Percentiles rank a stretch among this genome's conserved stretches.
phyloP scores from a whole-genome alignment of 2,329 filamentous ascomycete species.

The Hortaea werneckii region DNA sequence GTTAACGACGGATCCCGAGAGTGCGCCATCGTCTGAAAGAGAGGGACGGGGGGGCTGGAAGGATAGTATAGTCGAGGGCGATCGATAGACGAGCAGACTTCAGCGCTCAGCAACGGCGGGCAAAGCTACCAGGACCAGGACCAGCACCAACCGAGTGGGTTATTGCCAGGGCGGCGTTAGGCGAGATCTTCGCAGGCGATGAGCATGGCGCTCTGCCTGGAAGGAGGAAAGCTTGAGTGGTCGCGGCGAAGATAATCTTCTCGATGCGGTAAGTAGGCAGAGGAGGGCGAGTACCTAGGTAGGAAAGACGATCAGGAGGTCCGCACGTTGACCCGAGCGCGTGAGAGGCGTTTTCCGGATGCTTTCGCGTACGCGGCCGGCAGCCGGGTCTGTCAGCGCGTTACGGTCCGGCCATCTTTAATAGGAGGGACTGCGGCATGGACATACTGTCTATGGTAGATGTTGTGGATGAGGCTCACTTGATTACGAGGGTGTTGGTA shows the following conservation, averaged over 20 bases:
- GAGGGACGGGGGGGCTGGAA: not conserved
- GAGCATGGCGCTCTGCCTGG: not conserved
- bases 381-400: no score
- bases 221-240: not conserved
- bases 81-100: not conserved
- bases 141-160: not conserved
- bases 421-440: no score
- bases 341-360: no score
- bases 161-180: not conserved
- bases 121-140: not conserved
- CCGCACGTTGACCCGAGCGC: no score
- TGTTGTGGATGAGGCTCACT: no score
- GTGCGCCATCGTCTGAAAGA: not conserved
- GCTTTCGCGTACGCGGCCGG: no score
- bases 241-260: not conserved
- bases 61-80: not conserved
- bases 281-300: no score
- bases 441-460: no score
- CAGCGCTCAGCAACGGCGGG: not conserved
- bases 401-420: no score
- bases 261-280: not conserved
- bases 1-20: conserved; percentile 3
- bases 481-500: no score
- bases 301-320: not conserved
- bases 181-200: not conserved